A percentile compares a stretch with the other conserved stretches of the same genome.
Conservation (phyloP, 2,329 filamentous ascomycete genomes). For the Chaetomium sp. region DNA sequence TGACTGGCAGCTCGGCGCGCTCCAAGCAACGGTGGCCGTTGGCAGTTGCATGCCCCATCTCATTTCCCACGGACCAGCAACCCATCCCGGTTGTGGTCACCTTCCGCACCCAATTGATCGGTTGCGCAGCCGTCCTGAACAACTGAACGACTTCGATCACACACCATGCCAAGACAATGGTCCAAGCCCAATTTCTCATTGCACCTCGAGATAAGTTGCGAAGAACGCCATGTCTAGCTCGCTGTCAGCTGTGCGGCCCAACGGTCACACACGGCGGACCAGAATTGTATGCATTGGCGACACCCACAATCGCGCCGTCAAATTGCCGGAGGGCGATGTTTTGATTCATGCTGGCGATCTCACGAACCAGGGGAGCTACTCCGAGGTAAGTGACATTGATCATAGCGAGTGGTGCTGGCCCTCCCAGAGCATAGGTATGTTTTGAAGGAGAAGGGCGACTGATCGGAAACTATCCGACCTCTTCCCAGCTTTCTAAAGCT, state of each 20-base stretch:
- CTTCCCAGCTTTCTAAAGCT: conserved; percentile 46
- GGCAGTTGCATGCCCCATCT: too few species aligned
- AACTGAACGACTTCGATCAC: too few species aligned
- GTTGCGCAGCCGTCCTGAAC: too few species aligned
- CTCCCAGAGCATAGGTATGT: neutral
- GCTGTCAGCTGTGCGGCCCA: neutral
- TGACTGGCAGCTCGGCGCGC: too few species aligned
- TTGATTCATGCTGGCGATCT: conserved; percentile 72
- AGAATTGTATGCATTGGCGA: conserved; percentile 71
- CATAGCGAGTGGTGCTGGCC: neutral
- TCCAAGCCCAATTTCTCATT: too few species aligned
- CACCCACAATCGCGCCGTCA: conserved; percentile 62
- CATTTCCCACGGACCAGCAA: too few species aligned
- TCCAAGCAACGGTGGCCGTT: too few species aligned
- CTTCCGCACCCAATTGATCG: too few species aligned
- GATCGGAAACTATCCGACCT: neutral
- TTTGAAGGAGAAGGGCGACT: neutral
- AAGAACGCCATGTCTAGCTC: conserved; percentile 6
- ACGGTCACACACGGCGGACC: conserved; percentile 38
- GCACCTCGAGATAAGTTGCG: neutral
- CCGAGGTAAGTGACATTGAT: conserved; percentile 35
- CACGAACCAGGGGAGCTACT: conserved; percentile 62
- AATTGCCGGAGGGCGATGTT: conserved; percentile 64
- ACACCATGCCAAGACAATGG: too few species aligned
- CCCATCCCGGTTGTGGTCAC: too few species aligned